phyloP scores from a whole-genome alignment of 345 rosid species.

The Leavenworthia alabamica region DNA sequence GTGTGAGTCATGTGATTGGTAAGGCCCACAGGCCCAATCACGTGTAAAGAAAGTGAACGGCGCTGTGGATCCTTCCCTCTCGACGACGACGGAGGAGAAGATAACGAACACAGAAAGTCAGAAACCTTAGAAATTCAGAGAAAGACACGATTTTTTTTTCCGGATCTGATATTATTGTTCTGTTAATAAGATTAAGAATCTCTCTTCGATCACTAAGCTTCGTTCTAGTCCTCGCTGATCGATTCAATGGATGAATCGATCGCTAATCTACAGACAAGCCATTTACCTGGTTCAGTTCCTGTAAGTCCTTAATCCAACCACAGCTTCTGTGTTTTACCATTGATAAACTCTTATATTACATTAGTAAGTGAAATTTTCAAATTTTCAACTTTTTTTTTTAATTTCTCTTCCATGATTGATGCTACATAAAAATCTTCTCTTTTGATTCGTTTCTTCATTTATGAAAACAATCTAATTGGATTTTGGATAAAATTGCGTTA shows the following conservation, averaged over 20 bases:
- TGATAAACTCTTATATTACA: background rate
- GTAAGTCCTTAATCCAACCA: constrained; percentile 32
- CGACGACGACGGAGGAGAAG: constrained; percentile 27
- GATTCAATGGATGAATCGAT: constrained; percentile 63
- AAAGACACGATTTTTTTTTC: background rate
- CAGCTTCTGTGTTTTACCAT: background rate
- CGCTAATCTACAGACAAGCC: constrained; percentile 57
- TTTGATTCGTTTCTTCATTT: background rate
- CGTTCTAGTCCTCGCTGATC: background rate
- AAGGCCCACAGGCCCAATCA: constrained; percentile 29
- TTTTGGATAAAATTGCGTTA: background rate
- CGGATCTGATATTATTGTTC: background rate
- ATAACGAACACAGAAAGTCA: too few species aligned
- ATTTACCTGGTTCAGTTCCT: constrained; percentile 85
- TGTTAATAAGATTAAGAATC: background rate
- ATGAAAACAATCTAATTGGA: background rate
- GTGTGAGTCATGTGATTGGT: background rate
- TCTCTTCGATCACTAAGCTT: background rate
- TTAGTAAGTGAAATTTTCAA: background rate
- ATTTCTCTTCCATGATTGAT: too few species aligned
- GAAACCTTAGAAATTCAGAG: constrained; percentile 3
- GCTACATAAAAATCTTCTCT: too few species aligned
- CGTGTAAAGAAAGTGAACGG: constrained; percentile 3
- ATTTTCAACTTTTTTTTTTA: background rate
- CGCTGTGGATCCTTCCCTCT: constrained; percentile 18